Evolutionary conservation across 2,329 filamentous ascomycete genomes (phyloP), one percentile per base, ranked within the genome.

Genomic region (Rugonectria rugulosa): DNA sequence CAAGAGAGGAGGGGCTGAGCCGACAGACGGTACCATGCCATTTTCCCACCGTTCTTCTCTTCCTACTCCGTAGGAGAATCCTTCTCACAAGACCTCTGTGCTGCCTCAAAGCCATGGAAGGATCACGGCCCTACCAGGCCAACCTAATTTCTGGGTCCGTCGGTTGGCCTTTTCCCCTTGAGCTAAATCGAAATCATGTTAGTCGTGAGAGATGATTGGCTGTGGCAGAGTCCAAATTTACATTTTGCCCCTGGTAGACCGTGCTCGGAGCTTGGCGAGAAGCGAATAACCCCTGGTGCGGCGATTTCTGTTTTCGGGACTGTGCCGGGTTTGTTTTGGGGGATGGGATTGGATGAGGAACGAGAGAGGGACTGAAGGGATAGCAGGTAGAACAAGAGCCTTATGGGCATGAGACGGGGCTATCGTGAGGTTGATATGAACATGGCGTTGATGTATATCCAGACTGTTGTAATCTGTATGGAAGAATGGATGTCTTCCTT

Each of bases 231-330:
- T 27, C 46, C 47, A n/a, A n/a, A n/a, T n/a, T n/a, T n/a, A n/a
- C n/a, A n/a, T n/a, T n/a, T n/a, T n/a, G n/a, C n/a, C n/a, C n/a
- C n/a, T n/a, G n/a, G n/a, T 46, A 34, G 20, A 45, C 20, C 42
- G 34, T 7, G 26, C 37, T 29, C 23, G 31, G 23, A 27, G 29
- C 37, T 26, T 26, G 27, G 8, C 10, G 11, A 7, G 4, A 14
- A 7, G 9, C 19, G 10, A n/a, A 10, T 19, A 17, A 4, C 10
- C 40, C 53, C 29, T 10, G 3, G n/a, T 21, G 24, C 53, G 53
- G 53, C 8, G 34, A 46, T 27, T 56, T 46, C 53, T 56, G n/a
- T 36, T 49, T 53, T 15, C 32, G 52, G 52, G 52, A 50, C 42
- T 48, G 38, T 34, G 14, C 44, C 44, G 51, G 42, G 32, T 8